A percentile compares a stretch with the other conserved stretches of the same genome.
Evolutionary conservation across 129 eudicot species (phyloP).

Genomic region (Glebionis coronaria): DNA sequence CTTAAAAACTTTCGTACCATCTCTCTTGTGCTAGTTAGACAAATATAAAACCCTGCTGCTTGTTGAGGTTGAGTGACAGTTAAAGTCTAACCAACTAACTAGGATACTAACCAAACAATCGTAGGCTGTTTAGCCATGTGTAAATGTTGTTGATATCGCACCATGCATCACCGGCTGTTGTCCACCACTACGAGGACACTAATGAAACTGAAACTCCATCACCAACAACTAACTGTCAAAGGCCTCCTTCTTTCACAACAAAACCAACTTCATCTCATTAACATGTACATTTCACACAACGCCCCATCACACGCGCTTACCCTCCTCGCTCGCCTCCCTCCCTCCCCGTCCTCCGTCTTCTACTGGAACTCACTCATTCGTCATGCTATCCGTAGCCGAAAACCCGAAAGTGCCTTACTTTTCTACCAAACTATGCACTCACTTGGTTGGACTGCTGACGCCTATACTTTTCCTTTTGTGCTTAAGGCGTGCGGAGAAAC

Average conservation of each 20-base stretch:
- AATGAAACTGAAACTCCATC: conserved; percentile 31
- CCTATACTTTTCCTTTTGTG: conserved; percentile 59
- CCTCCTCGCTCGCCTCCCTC: conserved; percentile 40
- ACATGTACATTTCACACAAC: conserved; percentile 34
- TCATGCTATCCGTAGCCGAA: conserved; percentile 18
- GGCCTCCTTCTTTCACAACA: conserved; percentile 31
- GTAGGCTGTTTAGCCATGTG: too few relatives aligned
- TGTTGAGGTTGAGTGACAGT: too few relatives aligned
- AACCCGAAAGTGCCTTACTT: conserved; percentile 27
- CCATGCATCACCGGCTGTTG: too few relatives aligned
- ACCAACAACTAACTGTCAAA: conserved; percentile 42
- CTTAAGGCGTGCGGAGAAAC: conserved; percentile 68
- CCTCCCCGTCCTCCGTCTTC: conserved; percentile 35
- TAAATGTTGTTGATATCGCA: too few relatives aligned
- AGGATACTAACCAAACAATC: too few relatives aligned
- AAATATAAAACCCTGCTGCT: too few relatives aligned
- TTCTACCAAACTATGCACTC: conserved; percentile 41
- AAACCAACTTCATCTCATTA: conserved; percentile 6
- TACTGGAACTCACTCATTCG: conserved; percentile 63
- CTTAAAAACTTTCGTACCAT: too few relatives aligned
- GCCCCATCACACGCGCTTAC: conserved; percentile 36
- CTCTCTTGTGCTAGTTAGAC: too few relatives aligned
- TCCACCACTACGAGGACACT: conserved; percentile 13
- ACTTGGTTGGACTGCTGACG: conserved; percentile 56
- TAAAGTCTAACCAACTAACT: too few relatives aligned